Evolutionary conservation across 148 eudicot genomes (phyloP).

Genomic region (Pharnaceum exiguum): DNA sequence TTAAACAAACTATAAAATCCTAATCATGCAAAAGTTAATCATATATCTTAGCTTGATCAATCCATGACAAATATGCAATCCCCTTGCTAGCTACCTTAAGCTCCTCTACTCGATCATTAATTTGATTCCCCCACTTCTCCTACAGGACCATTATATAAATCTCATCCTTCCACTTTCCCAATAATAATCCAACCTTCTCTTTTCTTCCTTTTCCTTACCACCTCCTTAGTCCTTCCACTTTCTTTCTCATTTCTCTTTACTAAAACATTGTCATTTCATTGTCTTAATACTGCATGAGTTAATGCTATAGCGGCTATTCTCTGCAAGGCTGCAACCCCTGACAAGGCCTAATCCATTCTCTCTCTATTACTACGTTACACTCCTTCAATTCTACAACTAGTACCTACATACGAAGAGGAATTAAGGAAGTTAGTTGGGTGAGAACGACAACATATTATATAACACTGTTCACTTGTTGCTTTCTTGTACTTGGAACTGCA

Average conservation of each 20-base stretch:
- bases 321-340: constrained; percentile 17
- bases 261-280: not conserved
- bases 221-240: not conserved
- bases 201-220: constrained; percentile 6
- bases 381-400: too few species aligned
- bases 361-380: not conserved
- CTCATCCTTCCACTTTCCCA: constrained; percentile 13
- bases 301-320: constrained; percentile 12
- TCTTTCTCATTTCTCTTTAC: constrained; percentile 10
- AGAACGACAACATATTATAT: constrained; percentile 5
- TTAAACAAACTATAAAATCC: not conserved
- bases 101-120: constrained; percentile 12
- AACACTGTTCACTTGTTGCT: too few species aligned
- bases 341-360: constrained; percentile 3
- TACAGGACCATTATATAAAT: constrained; percentile 27
- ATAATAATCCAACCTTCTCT: too few species aligned
- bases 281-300: not conserved
- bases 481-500: too few species aligned
- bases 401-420: too few species aligned
- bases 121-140: constrained; percentile 5
- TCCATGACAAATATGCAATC: constrained; percentile 56
- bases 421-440: not conserved
- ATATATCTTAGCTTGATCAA: constrained; percentile 14
- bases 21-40: constrained; percentile 23
- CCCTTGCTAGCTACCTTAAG: constrained; percentile 6